Base-by-base conservation (phyloP, 805 yeast genomes). In the Candida nitratophila region DNA sequence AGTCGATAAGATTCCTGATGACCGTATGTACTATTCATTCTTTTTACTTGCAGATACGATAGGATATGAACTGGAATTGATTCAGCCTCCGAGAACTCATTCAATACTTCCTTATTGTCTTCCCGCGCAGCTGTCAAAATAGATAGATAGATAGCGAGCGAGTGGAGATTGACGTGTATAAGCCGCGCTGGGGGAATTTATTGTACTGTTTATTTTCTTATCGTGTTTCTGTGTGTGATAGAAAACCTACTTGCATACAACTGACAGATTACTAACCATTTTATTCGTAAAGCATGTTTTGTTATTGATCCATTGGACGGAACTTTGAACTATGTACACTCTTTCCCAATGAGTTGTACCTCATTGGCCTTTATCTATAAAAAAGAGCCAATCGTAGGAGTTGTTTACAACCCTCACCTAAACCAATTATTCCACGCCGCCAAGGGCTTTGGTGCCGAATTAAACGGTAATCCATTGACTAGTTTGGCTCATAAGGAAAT, bases 221-320 rank as follows among this genome's bases (percentile, higher is more conserved):
- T n/a, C n/a, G n/a, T n/a, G n/a, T n/a, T n/a, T n/a, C n/a, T n/a
- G n/a, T n/a, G n/a, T n/a, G n/a, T n/a, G n/a, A n/a, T n/a, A n/a
- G n/a, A n/a, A n/a, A n/a, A n/a, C n/a, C n/a, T n/a, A n/a, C n/a
- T n/a, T n/a, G n/a, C n/a, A n/a, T n/a, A n/a, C n/a, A n/a, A n/a
- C n/a, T n/a, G n/a, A n/a, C n/a, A n/a, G n/a, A n/a, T n/a, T n/a
- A n/a, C n/a, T n/a, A n/a, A n/a, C n/a, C n/a, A n/a, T 12, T 37
- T 21, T 27, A 20, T 14, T 27, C 32, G 4, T 19, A 16, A 21
- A 36, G 39, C 85, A 19, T 79, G 84, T 2, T 80, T 80, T 53
- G 71, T 80, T 44, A 81, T 80, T 17, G 85, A 79, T 53, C 83
- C 83, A 36, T 74, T 77, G 55, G 83, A 79, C 50, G 85, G 85